Conservation (phyloP, 495 filamentous ascomycete genomes). For the Poronia punctata region DNA sequence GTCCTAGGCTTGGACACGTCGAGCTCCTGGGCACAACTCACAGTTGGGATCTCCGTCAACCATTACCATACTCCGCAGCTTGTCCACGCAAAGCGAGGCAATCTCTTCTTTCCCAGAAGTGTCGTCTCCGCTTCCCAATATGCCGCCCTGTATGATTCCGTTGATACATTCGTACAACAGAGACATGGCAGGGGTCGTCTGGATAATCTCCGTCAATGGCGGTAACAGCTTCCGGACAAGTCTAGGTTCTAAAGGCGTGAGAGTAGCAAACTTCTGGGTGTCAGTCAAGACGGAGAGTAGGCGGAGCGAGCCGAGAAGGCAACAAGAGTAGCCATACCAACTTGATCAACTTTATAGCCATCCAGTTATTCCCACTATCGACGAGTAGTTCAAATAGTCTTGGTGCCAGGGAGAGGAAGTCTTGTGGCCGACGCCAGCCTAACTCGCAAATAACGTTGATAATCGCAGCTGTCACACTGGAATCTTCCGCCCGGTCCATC, state of each 20-base stretch:
- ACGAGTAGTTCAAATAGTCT: conserved; percentile 87
- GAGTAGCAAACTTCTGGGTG: conserved; percentile 72
- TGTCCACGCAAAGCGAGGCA: conserved; percentile 85
- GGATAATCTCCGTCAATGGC: conserved; percentile 87
- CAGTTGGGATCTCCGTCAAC: conserved; percentile 88
- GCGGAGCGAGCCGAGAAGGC: neutral
- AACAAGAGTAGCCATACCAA: conserved; percentile 49
- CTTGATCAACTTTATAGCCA: conserved; percentile 99
- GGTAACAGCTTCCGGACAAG: conserved; percentile 88
- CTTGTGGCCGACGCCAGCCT: conserved; percentile 85
- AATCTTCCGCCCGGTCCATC: conserved; percentile 83
- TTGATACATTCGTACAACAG: conserved; percentile 97
- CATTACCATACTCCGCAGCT: conserved; percentile 88
- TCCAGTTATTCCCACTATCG: conserved; percentile 96
- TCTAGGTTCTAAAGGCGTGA: conserved; percentile 88
- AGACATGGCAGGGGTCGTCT: conserved; percentile 93
- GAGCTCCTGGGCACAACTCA: too few relatives aligned
- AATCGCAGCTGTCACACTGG: conserved; percentile 89
- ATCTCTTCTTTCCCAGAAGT: conserved; percentile 81
- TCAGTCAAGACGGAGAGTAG: conserved; percentile 13
- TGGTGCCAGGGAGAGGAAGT: conserved; percentile 88
- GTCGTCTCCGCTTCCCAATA: conserved; percentile 71
- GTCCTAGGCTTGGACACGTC: too few relatives aligned
- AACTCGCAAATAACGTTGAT: conserved; percentile 96
- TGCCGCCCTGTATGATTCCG: conserved; percentile 93